Percentiles rank a stretch among this genome's conserved stretches.
Conservation (phyloP, 345 rosid genomes). For the Salix brachista region DNA sequence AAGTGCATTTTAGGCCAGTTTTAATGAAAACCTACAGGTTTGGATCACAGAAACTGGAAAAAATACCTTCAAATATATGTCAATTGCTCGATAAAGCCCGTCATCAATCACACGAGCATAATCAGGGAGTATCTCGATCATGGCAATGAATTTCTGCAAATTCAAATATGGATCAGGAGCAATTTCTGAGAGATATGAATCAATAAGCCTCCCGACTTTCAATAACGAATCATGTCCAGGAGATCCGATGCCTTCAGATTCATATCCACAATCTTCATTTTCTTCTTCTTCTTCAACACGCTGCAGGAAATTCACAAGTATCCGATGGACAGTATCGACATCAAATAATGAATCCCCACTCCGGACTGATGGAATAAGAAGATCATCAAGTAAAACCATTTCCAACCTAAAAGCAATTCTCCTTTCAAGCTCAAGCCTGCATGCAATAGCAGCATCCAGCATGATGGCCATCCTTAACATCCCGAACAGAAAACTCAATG, state of each 20-base stretch:
- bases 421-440: conserved; percentile 66
- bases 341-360: conserved; percentile 67
- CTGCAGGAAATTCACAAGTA: conserved; percentile 60
- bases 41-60: background rate
- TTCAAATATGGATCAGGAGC: conserved; percentile 76
- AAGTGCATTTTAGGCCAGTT: too few species aligned
- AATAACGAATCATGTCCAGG: conserved; percentile 59
- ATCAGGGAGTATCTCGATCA: conserved; percentile 71
- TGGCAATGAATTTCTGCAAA: conserved; percentile 59
- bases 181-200: conserved; percentile 79
- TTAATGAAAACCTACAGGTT: background rate
- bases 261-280: conserved; percentile 43
- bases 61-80: conserved; percentile 72
- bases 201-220: conserved; percentile 74
- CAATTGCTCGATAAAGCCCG: conserved; percentile 75
- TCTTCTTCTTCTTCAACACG: conserved; percentile 69
- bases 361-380: conserved; percentile 70
- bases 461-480: conserved; percentile 60
- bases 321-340: conserved; percentile 65
- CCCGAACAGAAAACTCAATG: conserved; percentile 74
- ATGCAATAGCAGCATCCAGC: conserved; percentile 44
- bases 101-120: conserved; percentile 77
- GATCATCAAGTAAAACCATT: conserved; percentile 61
- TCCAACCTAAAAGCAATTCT: conserved; percentile 61
- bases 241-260: conserved; percentile 50